These are phyloP conservation scores for Aquilaria malaccensis DNA, from an alignment of 345 rosid genomes.

Conservation along the genomic window DNA sequence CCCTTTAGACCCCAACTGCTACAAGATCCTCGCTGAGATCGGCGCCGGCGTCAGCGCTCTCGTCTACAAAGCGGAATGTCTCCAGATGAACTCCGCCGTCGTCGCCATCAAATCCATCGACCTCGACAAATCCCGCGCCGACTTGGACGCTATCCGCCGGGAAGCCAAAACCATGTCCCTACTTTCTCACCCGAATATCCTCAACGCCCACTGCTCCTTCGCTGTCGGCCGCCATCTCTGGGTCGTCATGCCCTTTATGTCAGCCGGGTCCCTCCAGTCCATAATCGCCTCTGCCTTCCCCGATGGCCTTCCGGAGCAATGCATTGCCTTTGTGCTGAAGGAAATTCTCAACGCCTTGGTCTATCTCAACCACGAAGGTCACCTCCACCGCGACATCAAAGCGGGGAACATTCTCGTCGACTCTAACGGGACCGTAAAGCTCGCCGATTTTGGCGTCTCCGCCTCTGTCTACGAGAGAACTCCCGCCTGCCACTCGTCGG, in stretches of 20 bases:
- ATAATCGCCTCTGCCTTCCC: constrained; percentile 66
- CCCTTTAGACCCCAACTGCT: constrained; percentile 62
- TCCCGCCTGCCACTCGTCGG: constrained; percentile 24
- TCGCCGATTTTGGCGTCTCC: constrained; percentile 88
- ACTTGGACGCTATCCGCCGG: constrained; percentile 57
- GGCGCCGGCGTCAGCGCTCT: constrained; percentile 70
- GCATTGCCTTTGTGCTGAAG: constrained; percentile 62
- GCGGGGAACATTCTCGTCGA: constrained; percentile 75
- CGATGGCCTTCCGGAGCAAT: constrained; percentile 57
- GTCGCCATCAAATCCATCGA: constrained; percentile 88
- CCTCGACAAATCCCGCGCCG: constrained; percentile 59
- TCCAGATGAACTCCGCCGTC: constrained; percentile 40
- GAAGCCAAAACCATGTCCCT: constrained; percentile 81
- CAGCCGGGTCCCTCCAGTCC: constrained; percentile 77
- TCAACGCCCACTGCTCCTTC: constrained; percentile 78
- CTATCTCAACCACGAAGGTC: constrained; percentile 80
- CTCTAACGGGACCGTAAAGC: constrained; percentile 57
- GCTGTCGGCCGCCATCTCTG: constrained; percentile 68
- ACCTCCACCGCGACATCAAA: constrained; percentile 68
- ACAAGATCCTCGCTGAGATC: constrained; percentile 56
- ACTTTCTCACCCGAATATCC: constrained; percentile 74
- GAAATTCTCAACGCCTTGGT: constrained; percentile 63
- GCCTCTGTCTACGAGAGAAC: constrained; percentile 63
- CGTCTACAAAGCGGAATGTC: constrained; percentile 72
- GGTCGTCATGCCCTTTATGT: constrained; percentile 97